A percentile compares a stretch with the other conserved stretches of the same genome.
phyloP scores from a whole-genome alignment of 2,329 filamentous ascomycete genomes.

The Pseudogymnoascus sp. region DNA sequence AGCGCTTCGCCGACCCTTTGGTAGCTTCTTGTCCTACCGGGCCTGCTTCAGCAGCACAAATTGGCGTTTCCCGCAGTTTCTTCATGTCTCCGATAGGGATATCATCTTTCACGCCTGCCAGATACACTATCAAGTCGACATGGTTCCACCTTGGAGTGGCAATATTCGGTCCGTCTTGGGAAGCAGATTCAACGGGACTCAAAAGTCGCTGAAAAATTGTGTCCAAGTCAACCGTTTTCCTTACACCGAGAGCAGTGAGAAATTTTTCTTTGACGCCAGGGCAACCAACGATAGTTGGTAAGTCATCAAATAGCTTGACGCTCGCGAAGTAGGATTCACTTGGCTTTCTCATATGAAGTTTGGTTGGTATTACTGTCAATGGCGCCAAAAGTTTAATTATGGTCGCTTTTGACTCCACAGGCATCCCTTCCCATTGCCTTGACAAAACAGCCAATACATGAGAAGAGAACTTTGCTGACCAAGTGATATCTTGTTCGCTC shows the following conservation, averaged over 20 bases:
- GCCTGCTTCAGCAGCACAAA: conserved; percentile 70
- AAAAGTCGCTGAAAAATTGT: conserved; percentile 87
- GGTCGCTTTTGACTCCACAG: conserved; percentile 53
- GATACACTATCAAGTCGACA: conserved; percentile 87
- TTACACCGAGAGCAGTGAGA: conserved; percentile 70
- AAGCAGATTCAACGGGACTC: conserved; percentile 44
- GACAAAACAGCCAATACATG: conserved; percentile 73
- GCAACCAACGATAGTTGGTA: conserved; percentile 71
- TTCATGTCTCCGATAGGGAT: conserved; percentile 77
- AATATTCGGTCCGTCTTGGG: conserved; percentile 33
- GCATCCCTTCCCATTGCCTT: conserved; percentile 82
- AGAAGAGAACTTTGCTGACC: conserved; percentile 63
- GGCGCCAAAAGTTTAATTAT: conserved; percentile 57
- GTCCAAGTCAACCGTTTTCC: conserved; percentile 89
- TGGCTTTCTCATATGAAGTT: conserved; percentile 78
- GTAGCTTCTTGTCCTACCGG: conserved; percentile 45
- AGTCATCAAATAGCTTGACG: conserved; percentile 91
- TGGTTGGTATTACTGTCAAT: conserved; percentile 78
- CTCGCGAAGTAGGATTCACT: conserved; percentile 81
- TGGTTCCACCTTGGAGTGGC: conserved; percentile 71
- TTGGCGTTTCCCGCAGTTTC: conserved; percentile 66
- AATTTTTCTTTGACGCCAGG: conserved; percentile 87
- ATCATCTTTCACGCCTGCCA: conserved; percentile 81
- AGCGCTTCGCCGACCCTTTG: conserved; percentile 45
- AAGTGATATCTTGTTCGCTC: conserved; percentile 61